These are phyloP conservation scores for Kregervanrija fluxuum DNA, from an alignment of 805 yeast genomes.

Conservation along the genomic window DNA sequence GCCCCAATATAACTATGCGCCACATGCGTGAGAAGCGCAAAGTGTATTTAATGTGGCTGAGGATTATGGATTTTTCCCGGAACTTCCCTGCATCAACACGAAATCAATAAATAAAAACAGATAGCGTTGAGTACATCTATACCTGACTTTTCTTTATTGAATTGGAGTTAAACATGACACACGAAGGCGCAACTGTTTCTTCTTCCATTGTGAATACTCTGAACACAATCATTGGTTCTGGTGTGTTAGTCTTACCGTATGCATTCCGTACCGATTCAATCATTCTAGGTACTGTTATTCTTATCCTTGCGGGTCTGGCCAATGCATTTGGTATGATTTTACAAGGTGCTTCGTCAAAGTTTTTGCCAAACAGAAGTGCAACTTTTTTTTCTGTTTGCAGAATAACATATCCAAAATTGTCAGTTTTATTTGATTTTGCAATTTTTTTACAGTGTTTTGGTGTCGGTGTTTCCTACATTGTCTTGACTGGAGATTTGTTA, in stretches of 20 bases:
- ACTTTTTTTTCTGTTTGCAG: slow-evolving; percentile 67
- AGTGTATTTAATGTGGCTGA: background rate
- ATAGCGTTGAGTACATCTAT: too few species aligned
- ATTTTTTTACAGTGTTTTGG: slow-evolving; percentile 77
- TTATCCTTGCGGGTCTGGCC: slow-evolving; percentile 55
- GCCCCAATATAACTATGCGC: too few species aligned
- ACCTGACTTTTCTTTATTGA: too few species aligned
- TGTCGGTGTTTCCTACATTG: slow-evolving; percentile 62
- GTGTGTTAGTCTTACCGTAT: slow-evolving; percentile 67
- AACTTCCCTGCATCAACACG: too few species aligned
- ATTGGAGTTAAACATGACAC: too few species aligned
- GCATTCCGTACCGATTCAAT: slow-evolving; percentile 66
- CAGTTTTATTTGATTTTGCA: slow-evolving; percentile 66
- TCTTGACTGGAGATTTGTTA: slow-evolving; percentile 70
- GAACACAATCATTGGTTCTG: slow-evolving; percentile 79
- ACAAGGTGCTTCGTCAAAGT: slow-evolving; percentile 51
- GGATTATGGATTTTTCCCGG: too few species aligned
- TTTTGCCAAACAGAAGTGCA: slow-evolving; percentile 51
- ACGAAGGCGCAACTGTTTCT: slow-evolving; percentile 38
- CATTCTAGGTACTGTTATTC: slow-evolving; percentile 45
- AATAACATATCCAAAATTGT: slow-evolving; percentile 62
- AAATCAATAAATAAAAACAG: too few species aligned
- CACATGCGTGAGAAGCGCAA: too few species aligned
- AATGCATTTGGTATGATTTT: slow-evolving; percentile 63
- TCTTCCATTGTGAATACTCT: slow-evolving; percentile 63